These are phyloP conservation scores for Melampsora americana DNA, from an alignment of 1,284 basidiomycete species.

Conservation along the genomic window DNA sequence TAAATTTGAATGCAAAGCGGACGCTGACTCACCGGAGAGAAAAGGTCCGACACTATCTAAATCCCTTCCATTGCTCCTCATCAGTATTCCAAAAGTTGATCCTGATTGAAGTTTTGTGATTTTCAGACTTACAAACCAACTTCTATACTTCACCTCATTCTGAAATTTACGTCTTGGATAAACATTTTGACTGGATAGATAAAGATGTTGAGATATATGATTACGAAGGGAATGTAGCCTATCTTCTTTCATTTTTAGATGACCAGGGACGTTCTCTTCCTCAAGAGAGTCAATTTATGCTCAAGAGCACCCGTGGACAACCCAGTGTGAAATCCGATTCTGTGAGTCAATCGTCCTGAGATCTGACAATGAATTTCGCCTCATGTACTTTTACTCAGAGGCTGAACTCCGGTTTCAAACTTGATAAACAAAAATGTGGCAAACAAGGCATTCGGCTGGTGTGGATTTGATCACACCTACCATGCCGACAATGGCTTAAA, in stretches of 20 bases:
- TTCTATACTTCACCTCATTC: neutral
- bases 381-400: neutral
- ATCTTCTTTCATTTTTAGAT: neutral
- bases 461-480: constrained; percentile 4
- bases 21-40: too few species aligned
- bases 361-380: neutral
- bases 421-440: neutral
- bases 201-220: constrained; percentile 2
- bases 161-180: neutral
- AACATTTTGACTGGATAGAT: neutral
- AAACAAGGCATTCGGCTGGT: neutral
- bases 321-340: neutral
- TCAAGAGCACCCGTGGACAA: neutral
- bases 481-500: neutral
- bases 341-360: neutral
- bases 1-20: too few species aligned
- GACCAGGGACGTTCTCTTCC: neutral
- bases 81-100: too few species aligned
- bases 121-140: constrained; percentile 2
- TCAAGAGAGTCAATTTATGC: neutral
- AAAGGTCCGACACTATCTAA: too few species aligned
- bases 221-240: neutral
- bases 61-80: too few species aligned
- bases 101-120: neutral
- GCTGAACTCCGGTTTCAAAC: neutral